Evolutionary conservation across 2,329 filamentous ascomycete species (phyloP).

Genomic region (Helotiales sp.): DNA sequence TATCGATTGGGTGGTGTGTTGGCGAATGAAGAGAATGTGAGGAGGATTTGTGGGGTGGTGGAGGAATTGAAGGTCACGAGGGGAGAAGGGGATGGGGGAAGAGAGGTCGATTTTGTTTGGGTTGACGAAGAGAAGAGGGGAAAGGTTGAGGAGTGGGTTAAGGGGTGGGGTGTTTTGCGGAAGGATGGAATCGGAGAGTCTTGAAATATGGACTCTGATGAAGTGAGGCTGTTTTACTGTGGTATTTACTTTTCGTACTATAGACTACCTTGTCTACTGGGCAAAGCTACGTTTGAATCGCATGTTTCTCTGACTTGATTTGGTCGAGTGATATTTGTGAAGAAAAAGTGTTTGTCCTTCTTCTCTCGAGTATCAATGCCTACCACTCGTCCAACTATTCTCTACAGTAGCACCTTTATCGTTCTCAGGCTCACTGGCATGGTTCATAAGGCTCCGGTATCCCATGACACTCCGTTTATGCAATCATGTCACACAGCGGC

Average conservation of each 20-base stretch:
- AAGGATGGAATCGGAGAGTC: background rate
- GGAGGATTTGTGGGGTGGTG: conserved; percentile 19
- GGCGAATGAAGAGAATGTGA: conserved; percentile 15
- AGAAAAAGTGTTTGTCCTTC: too few species aligned
- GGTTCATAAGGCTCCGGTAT: background rate
- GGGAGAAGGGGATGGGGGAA: conserved; percentile 3
- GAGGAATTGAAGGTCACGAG: conserved; percentile 17
- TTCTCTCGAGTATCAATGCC: too few species aligned
- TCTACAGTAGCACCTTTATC: too few species aligned
- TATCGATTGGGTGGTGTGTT: conserved; percentile 22
- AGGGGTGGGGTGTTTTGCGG: background rate
- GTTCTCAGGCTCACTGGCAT: too few species aligned
- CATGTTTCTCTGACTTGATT: too few species aligned
- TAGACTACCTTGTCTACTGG: too few species aligned
- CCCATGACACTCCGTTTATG: background rate
- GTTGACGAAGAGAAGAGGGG: conserved; percentile 13
- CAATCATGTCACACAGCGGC: background rate
- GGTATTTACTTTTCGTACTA: too few species aligned
- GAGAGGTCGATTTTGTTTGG: conserved; percentile 17
- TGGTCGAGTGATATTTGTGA: too few species aligned
- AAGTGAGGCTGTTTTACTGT: too few species aligned
- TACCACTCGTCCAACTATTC: too few species aligned
- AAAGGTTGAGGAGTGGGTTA: conserved; percentile 19
- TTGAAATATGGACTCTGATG: background rate
- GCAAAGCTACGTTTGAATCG: too few species aligned